These are phyloP conservation scores for Acanthamoeba lenticulata DNA, from an alignment of 208 protist species.

Conservation along the genomic window DNA sequence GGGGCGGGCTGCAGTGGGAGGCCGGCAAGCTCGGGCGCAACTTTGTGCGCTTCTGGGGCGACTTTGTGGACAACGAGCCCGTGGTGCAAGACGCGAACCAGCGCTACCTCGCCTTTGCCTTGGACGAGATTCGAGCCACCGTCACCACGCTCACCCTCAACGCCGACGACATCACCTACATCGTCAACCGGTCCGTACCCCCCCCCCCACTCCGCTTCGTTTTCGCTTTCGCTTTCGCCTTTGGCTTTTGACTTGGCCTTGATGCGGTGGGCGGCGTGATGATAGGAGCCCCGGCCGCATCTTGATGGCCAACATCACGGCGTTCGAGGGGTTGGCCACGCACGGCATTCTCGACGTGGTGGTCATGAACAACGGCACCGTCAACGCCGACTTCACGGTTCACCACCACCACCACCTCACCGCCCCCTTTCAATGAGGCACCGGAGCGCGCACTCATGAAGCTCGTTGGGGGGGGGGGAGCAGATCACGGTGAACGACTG, in stretches of 20 bases:
- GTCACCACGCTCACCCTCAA: slow-evolving; percentile 16
- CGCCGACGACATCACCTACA: slow-evolving; percentile 53
- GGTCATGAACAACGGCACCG: not conserved
- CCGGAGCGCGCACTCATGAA: not conserved
- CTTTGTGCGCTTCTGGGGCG: slow-evolving; percentile 36
- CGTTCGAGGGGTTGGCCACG: not conserved
- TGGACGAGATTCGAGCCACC: slow-evolving; percentile 20
- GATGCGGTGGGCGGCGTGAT: not conserved
- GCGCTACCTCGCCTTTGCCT: slow-evolving; percentile 14
- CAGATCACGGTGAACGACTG: slow-evolving; percentile 17
- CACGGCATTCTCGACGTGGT: not conserved
- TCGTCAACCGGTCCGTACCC: not conserved
- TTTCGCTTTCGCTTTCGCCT: not conserved
- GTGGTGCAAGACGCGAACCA: not conserved
- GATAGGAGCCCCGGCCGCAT: slow-evolving; percentile 15
- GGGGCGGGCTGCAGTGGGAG: not conserved
- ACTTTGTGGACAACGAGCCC: slow-evolving; percentile 1
- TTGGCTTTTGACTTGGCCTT: not conserved
- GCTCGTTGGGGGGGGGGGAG: not conserved
- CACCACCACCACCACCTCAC: no score
- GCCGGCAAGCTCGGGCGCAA: not conserved
- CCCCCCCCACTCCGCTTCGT: not conserved
- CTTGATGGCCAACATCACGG: not conserved
- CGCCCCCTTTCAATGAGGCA: not conserved
- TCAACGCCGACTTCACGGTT: slow-evolving; percentile 45